Evolutionary conservation across 768 basidiomycete genomes (phyloP).

Genomic region (Tulasnella sp.): DNA sequence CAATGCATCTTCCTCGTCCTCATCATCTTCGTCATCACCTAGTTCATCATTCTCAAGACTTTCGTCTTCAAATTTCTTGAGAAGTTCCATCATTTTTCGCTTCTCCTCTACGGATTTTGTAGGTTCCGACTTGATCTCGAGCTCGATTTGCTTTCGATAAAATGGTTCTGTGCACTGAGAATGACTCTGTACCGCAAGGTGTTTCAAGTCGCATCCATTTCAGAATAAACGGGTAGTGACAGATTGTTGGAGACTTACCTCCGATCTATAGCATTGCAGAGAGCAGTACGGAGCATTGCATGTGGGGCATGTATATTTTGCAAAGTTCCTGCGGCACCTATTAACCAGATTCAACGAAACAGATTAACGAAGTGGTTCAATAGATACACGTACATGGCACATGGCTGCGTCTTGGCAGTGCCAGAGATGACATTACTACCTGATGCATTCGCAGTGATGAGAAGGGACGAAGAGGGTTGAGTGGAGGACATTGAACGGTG

Average conservation of each 20-base stretch:
- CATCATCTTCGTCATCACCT: slow-evolving; percentile 24
- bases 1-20: slow-evolving; percentile 29
- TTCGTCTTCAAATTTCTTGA: slow-evolving; percentile 62
- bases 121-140: slow-evolving; percentile 43
- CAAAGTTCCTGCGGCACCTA: slow-evolving; percentile 63
- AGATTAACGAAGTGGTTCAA: too few relatives aligned
- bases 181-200: slow-evolving; percentile 36
- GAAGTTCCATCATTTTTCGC: slow-evolving; percentile 50
- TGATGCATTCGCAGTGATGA: too few relatives aligned
- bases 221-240: not conserved
- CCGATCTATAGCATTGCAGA: slow-evolving; percentile 60
- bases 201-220: not conserved
- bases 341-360: too few relatives aligned
- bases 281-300: slow-evolving; percentile 79
- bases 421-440: too few relatives aligned
- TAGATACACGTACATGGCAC: too few relatives aligned
- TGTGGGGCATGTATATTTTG: slow-evolving; percentile 68
- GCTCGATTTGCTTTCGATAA: slow-evolving; percentile 61
- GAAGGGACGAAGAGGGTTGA: too few relatives aligned
- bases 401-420: too few relatives aligned
- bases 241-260: slow-evolving; percentile 32
- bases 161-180: slow-evolving; percentile 68
- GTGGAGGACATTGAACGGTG: too few relatives aligned
- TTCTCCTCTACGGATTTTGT: slow-evolving; percentile 47
- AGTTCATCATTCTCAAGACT: slow-evolving; percentile 25